Evolutionary conservation across 805 yeast species (phyloP).

Genomic region (Saturnispora besseyi): DNA sequence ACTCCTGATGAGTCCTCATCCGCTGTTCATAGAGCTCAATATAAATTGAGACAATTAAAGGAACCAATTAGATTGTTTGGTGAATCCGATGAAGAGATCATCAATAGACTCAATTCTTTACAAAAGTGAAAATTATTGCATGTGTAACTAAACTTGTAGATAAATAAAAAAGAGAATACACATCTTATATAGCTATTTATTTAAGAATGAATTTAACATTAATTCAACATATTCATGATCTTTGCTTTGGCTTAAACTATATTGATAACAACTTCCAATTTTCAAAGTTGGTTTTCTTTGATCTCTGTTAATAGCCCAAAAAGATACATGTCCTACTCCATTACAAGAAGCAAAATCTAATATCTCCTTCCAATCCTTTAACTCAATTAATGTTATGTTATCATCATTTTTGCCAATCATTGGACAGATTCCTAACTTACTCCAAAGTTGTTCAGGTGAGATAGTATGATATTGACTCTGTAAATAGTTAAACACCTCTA

Average conservation of each 20-base stretch:
- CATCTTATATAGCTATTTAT: neutral
- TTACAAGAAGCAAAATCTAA: conserved; percentile 15
- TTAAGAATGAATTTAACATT: conserved; percentile 12
- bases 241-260: conserved; percentile 17
- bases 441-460: conserved; percentile 16
- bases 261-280: conserved; percentile 13
- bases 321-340: conserved; percentile 21
- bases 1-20: conserved; percentile 12
- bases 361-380: conserved; percentile 19
- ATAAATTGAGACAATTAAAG: conserved; percentile 14
- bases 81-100: conserved; percentile 19
- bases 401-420: conserved; percentile 30
- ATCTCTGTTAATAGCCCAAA: conserved; percentile 29
- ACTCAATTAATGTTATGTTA: conserved; percentile 14
- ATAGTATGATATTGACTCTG: neutral
- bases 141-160: neutral
- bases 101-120: conserved; percentile 13
- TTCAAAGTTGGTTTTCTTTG: conserved; percentile 13
- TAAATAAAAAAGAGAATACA: neutral
- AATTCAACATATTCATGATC: conserved; percentile 18
- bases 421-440: conserved; percentile 25
- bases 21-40: conserved; percentile 17
- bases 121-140: conserved; percentile 1
- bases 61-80: conserved; percentile 20
- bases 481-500: conserved; percentile 4